Evolutionary conservation across 352 stramenopile genomes (phyloP), one percentile per base, ranked within the genome.

Genomic region (Thraustotheca clavata): DNA sequence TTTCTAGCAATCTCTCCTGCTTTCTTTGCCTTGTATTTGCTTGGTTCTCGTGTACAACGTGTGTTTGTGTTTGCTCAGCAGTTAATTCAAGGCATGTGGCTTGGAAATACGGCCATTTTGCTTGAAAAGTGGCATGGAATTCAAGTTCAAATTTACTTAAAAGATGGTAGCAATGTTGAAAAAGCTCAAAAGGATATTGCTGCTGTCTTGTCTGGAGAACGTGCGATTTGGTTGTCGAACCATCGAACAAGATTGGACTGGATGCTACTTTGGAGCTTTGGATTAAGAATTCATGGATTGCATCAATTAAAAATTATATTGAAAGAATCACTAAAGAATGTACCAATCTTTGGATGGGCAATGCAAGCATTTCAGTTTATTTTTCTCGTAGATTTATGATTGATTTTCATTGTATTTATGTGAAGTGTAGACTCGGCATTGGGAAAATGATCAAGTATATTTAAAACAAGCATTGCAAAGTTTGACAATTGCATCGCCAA

Each of bases 331-430:
- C 69, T 94, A 34, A 79, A 79, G 26, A 74, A 73, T 54, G 67
- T 87, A 31, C 84, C 84, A 41, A 77, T 94, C 67, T 90, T 91
- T 57, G 84, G 84, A 2, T 94, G 82, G 84, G 82, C 80, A 55
- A 94, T 91, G 82, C 82, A 91, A 72, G 76, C 86, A 67, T 91
- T 94, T 36, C 70, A 89, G 36, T 91, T 91, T 63, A 82, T 91
- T 61, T 94, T 91, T 60, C 62, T 94, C 62, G 77, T 86, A 66
- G 20, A 20, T 60, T n/a, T 48, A 18, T 40, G 29, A 50, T 5
- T 8, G 16, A 29, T 36, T 33, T 1, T 65, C 16, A 20, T 7
- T 24, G 24, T 39, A 34, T 31, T 55, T 12, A n/a, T 5, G 61
- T 9, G 47, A 11, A 24, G 33, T 39, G 11, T 69, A 70, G 77